Percentiles rank a stretch among this genome's conserved stretches.
These are phyloP conservation scores for Fabrea salina DNA, from an alignment of 169 alveolate species.

Conservation along the genomic window DNA sequence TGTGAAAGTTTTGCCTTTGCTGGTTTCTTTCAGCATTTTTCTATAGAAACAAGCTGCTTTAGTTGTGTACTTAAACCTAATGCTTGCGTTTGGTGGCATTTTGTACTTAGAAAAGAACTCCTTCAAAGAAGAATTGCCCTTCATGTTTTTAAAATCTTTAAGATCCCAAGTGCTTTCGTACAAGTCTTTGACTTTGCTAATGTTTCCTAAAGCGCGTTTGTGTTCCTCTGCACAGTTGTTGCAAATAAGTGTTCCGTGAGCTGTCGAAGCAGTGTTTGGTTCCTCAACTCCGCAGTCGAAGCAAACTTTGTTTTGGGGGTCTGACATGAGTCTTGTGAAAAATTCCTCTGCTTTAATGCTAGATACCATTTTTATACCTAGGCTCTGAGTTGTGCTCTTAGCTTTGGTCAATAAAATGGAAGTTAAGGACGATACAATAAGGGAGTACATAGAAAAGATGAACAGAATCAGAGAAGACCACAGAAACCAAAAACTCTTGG, in stretches of 20 bases:
- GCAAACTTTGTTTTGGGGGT: slow-evolving; percentile 48
- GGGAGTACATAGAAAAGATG: background rate
- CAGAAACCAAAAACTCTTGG: background rate
- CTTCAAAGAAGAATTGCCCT: slow-evolving; percentile 76
- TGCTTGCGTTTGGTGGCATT: background rate
- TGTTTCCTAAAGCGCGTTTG: slow-evolving; percentile 88
- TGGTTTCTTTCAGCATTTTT: background rate
- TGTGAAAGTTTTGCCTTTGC: no score
- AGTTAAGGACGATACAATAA: slow-evolving; percentile 30
- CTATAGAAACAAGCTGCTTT: slow-evolving; percentile 36
- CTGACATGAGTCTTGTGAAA: background rate
- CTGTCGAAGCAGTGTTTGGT: slow-evolving; percentile 94
- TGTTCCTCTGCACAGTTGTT: slow-evolving; percentile 91
- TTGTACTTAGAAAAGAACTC: slow-evolving; percentile 64
- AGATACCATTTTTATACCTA: slow-evolving; percentile 30
- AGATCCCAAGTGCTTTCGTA: slow-evolving; percentile 93
- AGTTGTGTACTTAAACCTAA: background rate
- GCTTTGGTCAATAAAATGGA: no score
- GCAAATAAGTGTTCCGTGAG: slow-evolving; percentile 93
- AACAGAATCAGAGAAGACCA: background rate
- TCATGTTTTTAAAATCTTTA: slow-evolving; percentile 84
- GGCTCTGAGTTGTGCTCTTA: no score
- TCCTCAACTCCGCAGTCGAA: slow-evolving; percentile 84
- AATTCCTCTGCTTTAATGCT: background rate
- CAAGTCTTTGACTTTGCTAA: slow-evolving; percentile 89